A percentile compares a stretch with the other conserved stretches of the same genome.
These are phyloP conservation scores for Bonia amplexicaulis DNA, from an alignment of 176 grass and related monocot species.

Conservation along the genomic window DNA sequence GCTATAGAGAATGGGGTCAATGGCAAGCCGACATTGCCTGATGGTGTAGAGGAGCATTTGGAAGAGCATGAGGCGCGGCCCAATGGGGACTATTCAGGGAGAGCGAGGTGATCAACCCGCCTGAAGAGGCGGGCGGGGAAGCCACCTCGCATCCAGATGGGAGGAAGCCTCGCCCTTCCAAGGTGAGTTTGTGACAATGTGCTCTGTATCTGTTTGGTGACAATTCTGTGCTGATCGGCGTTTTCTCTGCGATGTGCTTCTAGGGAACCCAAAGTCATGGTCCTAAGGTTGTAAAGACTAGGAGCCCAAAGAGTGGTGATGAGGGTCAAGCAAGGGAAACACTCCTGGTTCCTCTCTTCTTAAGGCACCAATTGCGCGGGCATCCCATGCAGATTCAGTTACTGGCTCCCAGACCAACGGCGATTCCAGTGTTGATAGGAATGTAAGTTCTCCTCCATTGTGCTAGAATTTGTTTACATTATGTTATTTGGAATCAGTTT, in stretches of 20 bases:
- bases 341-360: slow-evolving; percentile 19
- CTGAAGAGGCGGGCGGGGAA: slow-evolving; percentile 33
- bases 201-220: neutral
- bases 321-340: slow-evolving; percentile 35
- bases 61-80: slow-evolving; percentile 16
- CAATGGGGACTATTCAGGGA: slow-evolving; percentile 35
- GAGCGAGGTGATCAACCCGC: slow-evolving; percentile 57
- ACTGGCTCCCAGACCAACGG: slow-evolving; percentile 2
- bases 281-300: slow-evolving; percentile 37
- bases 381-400: neutral
- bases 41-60: neutral
- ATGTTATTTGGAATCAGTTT: neutral
- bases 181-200: slow-evolving; percentile 21
- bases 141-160: slow-evolving; percentile 34
- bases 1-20: slow-evolving; percentile 24
- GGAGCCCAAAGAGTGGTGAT: slow-evolving; percentile 39
- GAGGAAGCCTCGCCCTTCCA: slow-evolving; percentile 22
- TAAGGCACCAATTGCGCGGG: slow-evolving; percentile 22
- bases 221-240: neutral
- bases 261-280: slow-evolving; percentile 36
- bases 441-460: slow-evolving; percentile 22
- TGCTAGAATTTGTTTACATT: neutral
- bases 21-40: slow-evolving; percentile 14
- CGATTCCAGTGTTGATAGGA: slow-evolving; percentile 1
- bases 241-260: neutral